phyloP scores from a whole-genome alignment of 805 yeast genomes.

The Wickerhamiella domercqiae region DNA sequence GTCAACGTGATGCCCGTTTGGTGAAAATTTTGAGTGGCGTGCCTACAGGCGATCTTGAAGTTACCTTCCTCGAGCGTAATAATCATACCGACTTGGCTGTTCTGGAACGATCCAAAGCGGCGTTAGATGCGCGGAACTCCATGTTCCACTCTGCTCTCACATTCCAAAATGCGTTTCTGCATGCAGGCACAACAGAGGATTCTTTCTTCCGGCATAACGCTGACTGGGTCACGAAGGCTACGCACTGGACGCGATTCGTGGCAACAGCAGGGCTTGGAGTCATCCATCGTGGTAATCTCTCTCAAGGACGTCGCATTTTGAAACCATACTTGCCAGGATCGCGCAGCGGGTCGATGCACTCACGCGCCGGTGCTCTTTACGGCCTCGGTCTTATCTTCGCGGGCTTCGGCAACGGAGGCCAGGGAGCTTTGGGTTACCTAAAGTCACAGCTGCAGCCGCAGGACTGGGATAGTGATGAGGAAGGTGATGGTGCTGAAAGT shows the following conservation, averaged over 20 bases:
- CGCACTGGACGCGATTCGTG: slow-evolving; percentile 94
- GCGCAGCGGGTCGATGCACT: slow-evolving; percentile 55
- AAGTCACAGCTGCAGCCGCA: slow-evolving; percentile 42
- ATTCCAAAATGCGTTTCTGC: slow-evolving; percentile 85
- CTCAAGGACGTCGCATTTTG: slow-evolving; percentile 75
- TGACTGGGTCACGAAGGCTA: slow-evolving; percentile 96
- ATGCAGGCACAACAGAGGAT: slow-evolving; percentile 92
- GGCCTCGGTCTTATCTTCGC: slow-evolving; percentile 91
- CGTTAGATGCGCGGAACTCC: slow-evolving; percentile 81
- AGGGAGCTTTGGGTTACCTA: slow-evolving; percentile 61
- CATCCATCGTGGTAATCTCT: slow-evolving; percentile 83
- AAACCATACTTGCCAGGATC: slow-evolving; percentile 83
- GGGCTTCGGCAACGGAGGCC: slow-evolving; percentile 90
- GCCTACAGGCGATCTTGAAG: slow-evolving; percentile 84
- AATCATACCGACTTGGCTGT: slow-evolving; percentile 76
- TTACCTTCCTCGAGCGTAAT: slow-evolving; percentile 73
- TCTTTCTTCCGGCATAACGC: slow-evolving; percentile 77
- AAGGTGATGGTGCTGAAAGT: slow-evolving; percentile 20
- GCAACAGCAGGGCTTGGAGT: slow-evolving; percentile 98
- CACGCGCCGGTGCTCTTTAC: slow-evolving; percentile 89
- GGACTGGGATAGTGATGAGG: slow-evolving; percentile 25
- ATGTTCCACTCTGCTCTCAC: slow-evolving; percentile 93
- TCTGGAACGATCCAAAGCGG: slow-evolving; percentile 63
- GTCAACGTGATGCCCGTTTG: slow-evolving; percentile 29
- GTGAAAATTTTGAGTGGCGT: slow-evolving; percentile 71